phyloP scores from a whole-genome alignment of 2,329 filamentous ascomycete species.

The Passalora sequoiae region DNA sequence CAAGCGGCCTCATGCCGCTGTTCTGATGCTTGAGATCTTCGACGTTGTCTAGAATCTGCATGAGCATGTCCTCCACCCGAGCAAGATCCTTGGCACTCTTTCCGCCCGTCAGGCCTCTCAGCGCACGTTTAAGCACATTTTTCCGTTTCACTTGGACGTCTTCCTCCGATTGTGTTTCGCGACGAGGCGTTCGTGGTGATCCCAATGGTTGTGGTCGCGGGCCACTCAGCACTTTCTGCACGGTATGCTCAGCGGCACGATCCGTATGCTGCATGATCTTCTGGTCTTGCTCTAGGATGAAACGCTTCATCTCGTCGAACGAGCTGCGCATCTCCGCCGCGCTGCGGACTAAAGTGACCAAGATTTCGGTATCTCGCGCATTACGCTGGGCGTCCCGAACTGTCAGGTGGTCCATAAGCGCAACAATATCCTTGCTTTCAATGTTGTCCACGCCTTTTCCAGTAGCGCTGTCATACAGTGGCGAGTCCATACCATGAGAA shows the following conservation, averaged over 20 bases:
- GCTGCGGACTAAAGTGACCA: constrained; percentile 87
- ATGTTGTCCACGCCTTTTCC: constrained; percentile 86
- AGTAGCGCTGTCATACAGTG: constrained; percentile 83
- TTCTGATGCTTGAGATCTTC: constrained; percentile 54
- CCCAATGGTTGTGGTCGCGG: constrained; percentile 75
- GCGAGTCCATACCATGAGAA: constrained; percentile 68
- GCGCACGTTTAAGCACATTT: constrained; percentile 88
- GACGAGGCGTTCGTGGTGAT: constrained; percentile 51
- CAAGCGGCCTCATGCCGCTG: constrained; percentile 20
- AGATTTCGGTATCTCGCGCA: constrained; percentile 90
- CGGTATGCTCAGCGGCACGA: constrained; percentile 78
- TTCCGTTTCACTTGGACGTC: constrained; percentile 71
- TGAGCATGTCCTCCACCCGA: constrained; percentile 52
- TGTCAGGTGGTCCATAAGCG: constrained; percentile 96
- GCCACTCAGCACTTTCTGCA: constrained; percentile 75
- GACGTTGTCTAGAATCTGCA: constrained; percentile 86
- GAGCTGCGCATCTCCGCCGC: constrained; percentile 96
- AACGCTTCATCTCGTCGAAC: constrained; percentile 90
- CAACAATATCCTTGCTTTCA: constrained; percentile 92
- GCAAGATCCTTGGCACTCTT: constrained; percentile 73
- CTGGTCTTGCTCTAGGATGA: constrained; percentile 84
- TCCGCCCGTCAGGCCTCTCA: constrained; percentile 74
- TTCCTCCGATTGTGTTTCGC: constrained; percentile 49
- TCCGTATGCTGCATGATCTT: constrained; percentile 83
- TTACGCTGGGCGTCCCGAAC: constrained; percentile 95